phyloP scores from a whole-genome alignment of 371 early-diverging fungal genomes.

The Umbelopsis sp. region DNA sequence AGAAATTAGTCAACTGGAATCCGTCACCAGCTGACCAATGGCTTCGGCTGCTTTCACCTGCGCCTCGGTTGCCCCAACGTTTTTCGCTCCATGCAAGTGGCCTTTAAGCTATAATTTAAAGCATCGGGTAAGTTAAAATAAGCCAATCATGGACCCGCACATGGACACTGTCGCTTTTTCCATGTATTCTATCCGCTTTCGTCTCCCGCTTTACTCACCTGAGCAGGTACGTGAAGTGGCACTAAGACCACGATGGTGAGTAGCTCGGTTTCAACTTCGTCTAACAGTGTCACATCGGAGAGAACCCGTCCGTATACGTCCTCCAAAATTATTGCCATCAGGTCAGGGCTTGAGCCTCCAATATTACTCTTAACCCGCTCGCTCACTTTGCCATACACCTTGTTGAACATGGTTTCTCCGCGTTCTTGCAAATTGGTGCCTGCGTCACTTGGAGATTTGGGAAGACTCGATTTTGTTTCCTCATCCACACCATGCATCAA shows the following conservation, averaged over 20 bases:
- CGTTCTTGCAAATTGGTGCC: background rate
- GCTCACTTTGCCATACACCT: constrained; percentile 10
- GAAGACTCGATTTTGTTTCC: background rate
- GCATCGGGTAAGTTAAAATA: background rate
- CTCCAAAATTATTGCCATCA: constrained; percentile 1
- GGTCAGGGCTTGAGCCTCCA: constrained; percentile 6
- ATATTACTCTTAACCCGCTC: constrained; percentile 16
- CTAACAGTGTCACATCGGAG: constrained; percentile 2
- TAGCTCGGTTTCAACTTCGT: constrained; percentile 18
- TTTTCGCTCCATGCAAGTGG: constrained; percentile 20
- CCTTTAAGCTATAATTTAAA: constrained; percentile 15
- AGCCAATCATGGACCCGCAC: background rate
- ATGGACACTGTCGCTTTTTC: too few species aligned
- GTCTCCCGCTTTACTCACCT: background rate
- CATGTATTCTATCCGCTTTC: background rate
- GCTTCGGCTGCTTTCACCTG: constrained; percentile 12
- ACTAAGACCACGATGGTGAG: constrained; percentile 12
- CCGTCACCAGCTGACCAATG: background rate
- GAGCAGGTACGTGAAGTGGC: constrained; percentile 18
- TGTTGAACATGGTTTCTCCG: constrained; percentile 7
- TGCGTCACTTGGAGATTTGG: background rate
- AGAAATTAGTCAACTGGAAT: too few species aligned
- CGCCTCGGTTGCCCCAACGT: constrained; percentile 16
- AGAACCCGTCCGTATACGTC: constrained; percentile 18
- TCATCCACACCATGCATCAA: background rate